Conservation (phyloP, 2,329 filamentous ascomycete species). For the Alternaria sp. region DNA sequence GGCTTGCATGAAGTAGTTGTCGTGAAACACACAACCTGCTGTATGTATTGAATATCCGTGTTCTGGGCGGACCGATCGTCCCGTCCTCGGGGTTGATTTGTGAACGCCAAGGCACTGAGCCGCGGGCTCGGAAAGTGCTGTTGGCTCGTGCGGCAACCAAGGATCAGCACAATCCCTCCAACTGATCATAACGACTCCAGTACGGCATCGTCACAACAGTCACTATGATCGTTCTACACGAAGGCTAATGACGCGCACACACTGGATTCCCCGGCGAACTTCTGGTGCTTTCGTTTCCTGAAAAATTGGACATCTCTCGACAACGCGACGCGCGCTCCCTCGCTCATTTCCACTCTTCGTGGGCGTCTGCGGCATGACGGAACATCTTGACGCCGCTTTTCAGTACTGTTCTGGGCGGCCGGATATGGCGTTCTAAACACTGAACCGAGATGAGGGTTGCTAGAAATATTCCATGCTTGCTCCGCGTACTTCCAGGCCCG, state of each 20-base stretch:
- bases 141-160: not conserved
- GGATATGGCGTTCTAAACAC: not conserved
- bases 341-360: constrained; percentile 14
- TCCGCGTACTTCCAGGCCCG: not conserved
- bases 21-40: not conserved
- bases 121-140: not conserved
- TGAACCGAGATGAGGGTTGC: constrained; percentile 7
- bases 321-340: not conserved
- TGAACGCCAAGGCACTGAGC: not conserved
- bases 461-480: not conserved
- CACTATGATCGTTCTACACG: not conserved
- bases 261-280: not conserved
- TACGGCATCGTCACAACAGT: not conserved
- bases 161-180: not conserved
- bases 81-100: not conserved
- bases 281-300: not conserved
- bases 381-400: constrained; percentile 5
- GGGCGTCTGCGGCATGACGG: constrained; percentile 14
- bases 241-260: not conserved
- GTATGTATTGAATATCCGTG: not conserved
- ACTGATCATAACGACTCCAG: not conserved
- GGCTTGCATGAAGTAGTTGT: not conserved
- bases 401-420: constrained; percentile 8
- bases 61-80: not conserved
- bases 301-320: not conserved